phyloP scores from a whole-genome alignment of 805 yeast genomes.

The Tetrapisispora fleetii region DNA sequence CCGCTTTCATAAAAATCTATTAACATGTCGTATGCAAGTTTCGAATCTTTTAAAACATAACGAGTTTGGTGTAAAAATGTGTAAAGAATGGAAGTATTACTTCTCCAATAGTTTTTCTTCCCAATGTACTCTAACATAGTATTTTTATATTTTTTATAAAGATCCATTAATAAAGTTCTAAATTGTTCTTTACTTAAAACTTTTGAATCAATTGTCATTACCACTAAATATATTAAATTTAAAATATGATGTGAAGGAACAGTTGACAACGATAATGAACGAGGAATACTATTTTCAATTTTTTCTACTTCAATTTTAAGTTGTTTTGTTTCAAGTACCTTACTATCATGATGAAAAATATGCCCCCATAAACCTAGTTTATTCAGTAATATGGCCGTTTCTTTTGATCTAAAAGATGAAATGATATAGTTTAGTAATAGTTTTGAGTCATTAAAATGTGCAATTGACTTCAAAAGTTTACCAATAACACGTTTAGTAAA shows the following conservation, averaged over 20 bases:
- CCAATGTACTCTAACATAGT: background rate
- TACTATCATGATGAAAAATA: conserved; percentile 13
- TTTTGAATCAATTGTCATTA: conserved; percentile 10
- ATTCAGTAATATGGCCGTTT: conserved; percentile 15
- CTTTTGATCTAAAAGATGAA: conserved; percentile 9
- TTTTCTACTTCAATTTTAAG: conserved; percentile 5
- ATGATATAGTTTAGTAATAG: conserved; percentile 16
- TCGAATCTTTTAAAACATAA: conserved; percentile 11
- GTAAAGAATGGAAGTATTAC: conserved; percentile 18
- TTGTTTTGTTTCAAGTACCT: conserved; percentile 3
- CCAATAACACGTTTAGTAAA: conserved; percentile 16
- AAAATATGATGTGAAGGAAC: conserved; percentile 13
- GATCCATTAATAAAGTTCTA: conserved; percentile 9
- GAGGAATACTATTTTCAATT: conserved; percentile 8
- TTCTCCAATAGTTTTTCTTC: conserved; percentile 4
- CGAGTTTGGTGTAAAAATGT: conserved; percentile 14
- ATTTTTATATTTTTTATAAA: conserved; percentile 12
- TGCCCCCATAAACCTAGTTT: conserved; percentile 23
- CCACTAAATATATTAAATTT: conserved; percentile 19
- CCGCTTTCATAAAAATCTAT: conserved; percentile 14
- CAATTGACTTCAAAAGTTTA: conserved; percentile 13
- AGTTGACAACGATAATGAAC: conserved; percentile 1
- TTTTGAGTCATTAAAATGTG: conserved; percentile 24
- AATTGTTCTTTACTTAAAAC: conserved; percentile 8
- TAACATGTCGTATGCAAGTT: conserved; percentile 18